phyloP scores from a whole-genome alignment of 495 filamentous ascomycete genomes.

The Penicillium lividum region DNA sequence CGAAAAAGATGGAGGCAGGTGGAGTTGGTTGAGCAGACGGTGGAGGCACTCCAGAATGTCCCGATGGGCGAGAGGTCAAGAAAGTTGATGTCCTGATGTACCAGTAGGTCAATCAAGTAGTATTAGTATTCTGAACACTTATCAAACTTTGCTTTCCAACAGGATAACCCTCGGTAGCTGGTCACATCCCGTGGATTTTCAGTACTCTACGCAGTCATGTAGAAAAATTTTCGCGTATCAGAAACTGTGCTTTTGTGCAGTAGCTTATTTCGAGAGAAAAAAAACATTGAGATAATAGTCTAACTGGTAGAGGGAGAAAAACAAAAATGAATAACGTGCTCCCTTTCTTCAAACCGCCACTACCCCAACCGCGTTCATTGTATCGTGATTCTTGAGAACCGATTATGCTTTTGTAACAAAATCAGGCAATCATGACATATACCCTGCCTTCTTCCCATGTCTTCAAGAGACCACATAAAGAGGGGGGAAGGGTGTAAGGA shows the following conservation, averaged over 20 bases:
- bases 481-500: slow-evolving; percentile 7
- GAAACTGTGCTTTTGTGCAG: slow-evolving; percentile 24
- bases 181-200: no score
- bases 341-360: slow-evolving; percentile 39
- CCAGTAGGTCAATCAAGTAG: no score
- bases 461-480: slow-evolving; percentile 9
- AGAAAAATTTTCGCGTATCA: slow-evolving; percentile 19
- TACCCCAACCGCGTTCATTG: slow-evolving; percentile 45
- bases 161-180: no score
- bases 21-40: no score
- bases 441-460: slow-evolving; percentile 14
- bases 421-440: slow-evolving; percentile 19
- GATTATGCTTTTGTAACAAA: slow-evolving; percentile 26
- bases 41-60: no score
- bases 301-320: slow-evolving; percentile 43
- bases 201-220: no score
- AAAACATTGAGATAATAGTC: slow-evolving; percentile 42
- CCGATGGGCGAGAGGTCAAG: no score
- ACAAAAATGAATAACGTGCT: slow-evolving; percentile 39
- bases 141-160: no score
- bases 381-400: slow-evolving; percentile 41
- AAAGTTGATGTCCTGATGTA: no score
- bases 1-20: no score
- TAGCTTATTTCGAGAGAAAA: slow-evolving; percentile 20
- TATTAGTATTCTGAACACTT: no score